A percentile compares a stretch with the other conserved stretches of the same genome.
These are phyloP conservation scores for Drechslerella stenobrocha DNA, from an alignment of 2,329 filamentous ascomycete species.

Conservation along the genomic window DNA sequence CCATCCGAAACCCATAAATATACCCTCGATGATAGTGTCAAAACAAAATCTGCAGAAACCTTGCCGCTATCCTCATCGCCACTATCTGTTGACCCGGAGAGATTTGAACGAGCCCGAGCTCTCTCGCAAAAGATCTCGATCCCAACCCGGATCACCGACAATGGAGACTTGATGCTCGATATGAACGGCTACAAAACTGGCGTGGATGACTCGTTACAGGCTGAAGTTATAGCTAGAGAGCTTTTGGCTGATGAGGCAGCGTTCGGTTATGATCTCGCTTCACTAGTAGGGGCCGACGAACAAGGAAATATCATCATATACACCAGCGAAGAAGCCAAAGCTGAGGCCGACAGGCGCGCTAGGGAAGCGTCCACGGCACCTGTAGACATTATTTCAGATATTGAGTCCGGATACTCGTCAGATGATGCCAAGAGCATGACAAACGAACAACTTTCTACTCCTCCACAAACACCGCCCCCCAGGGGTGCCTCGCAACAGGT, in stretches of 20 bases:
- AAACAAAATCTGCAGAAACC: conserved; percentile 50
- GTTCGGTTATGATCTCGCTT: conserved; percentile 93
- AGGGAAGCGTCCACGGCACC: conserved; percentile 56
- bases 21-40: conserved; percentile 43
- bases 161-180: conserved; percentile 93
- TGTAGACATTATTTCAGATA: conserved; percentile 70
- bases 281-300: conserved; percentile 91
- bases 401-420: conserved; percentile 93
- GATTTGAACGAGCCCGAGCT: conserved; percentile 80
- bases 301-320: conserved; percentile 99
- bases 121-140: conserved; percentile 87
- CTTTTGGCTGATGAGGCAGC: conserved; percentile 90
- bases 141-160: conserved; percentile 85
- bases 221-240: conserved; percentile 89
- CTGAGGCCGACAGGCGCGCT: conserved; percentile 58
- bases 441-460: conserved; percentile 65
- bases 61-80: conserved; percentile 70
- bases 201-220: conserved; percentile 86
- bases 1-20: conserved; percentile 56
- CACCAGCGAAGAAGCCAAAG: conserved; percentile 93
- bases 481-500: conserved; percentile 1
- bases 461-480: conserved; percentile 43
- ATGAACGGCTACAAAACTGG: conserved; percentile 97
- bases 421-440: conserved; percentile 72
- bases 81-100: conserved; percentile 65